Evolutionary conservation across 768 basidiomycete species (phyloP).

Genomic region (Dioszegia aurantiaca): DNA sequence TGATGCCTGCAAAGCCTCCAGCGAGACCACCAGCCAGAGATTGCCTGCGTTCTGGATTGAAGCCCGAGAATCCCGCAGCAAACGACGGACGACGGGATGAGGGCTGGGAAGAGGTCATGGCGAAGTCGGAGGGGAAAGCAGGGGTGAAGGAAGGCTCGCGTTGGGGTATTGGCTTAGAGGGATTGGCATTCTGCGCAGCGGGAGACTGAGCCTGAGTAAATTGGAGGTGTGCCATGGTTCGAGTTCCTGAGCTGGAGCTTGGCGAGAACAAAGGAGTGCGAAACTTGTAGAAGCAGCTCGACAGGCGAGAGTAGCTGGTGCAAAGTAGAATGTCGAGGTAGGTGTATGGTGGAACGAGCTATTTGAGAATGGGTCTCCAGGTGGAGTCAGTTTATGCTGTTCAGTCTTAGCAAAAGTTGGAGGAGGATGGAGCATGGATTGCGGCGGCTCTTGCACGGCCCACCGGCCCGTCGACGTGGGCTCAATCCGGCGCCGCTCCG

Average conservation of each 20-base stretch:
- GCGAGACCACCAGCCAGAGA: conserved; percentile 1
- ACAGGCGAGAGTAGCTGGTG: neutral
- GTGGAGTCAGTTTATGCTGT: no score
- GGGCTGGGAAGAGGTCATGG: conserved; percentile 17
- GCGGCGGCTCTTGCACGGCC: conserved; percentile 13
- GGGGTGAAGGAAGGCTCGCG: conserved; percentile 8
- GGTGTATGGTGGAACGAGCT: no score
- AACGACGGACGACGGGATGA: conserved; percentile 29
- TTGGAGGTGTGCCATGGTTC: conserved; percentile 13
- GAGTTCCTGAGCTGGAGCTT: neutral
- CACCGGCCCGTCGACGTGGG: conserved; percentile 6
- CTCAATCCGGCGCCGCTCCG: neutral
- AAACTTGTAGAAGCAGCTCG: neutral
- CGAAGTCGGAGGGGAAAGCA: conserved; percentile 24
- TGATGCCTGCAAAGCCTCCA: conserved; percentile 5
- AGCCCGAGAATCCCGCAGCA: neutral
- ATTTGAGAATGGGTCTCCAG: no score
- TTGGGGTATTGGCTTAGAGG: conserved; percentile 10
- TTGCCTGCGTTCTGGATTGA: conserved; percentile 1
- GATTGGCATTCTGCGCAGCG: neutral
- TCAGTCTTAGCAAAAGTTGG: neutral
- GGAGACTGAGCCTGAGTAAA: conserved; percentile 12
- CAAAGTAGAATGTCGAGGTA: neutral
- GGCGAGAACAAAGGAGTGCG: neutral
- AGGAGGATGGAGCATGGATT: neutral